Conservation (phyloP, 2,329 filamentous ascomycete species). For the Emmonsiellopsis sp. region DNA sequence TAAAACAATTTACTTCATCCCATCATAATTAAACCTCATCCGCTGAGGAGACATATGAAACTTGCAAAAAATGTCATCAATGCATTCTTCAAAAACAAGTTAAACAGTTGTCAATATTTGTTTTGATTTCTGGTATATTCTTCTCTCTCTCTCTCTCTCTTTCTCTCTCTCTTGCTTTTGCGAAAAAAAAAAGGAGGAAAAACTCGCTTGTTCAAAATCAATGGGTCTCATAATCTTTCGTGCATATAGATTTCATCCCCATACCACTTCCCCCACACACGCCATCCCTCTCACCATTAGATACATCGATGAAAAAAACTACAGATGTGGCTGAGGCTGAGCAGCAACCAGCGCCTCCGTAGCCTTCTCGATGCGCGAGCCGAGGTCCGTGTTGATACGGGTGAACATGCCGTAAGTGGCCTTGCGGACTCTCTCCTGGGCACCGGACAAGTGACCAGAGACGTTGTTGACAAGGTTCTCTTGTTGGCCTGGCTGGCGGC, state of each 20-base stretch:
- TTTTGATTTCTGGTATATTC: too few relatives aligned
- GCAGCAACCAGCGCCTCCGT: slow-evolving; percentile 34
- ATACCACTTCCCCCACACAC: not conserved
- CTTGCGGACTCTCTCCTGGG: slow-evolving; percentile 45
- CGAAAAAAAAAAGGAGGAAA: not conserved
- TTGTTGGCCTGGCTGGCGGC: slow-evolving; percentile 45
- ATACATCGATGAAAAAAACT: not conserved
- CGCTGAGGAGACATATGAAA: too few relatives aligned
- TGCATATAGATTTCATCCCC: too few relatives aligned
- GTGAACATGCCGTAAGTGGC: slow-evolving; percentile 54
- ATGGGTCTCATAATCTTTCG: not conserved
- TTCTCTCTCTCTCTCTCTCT: not conserved
- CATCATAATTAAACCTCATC: too few relatives aligned
- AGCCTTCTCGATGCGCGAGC: slow-evolving; percentile 41
- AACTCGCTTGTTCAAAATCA: not conserved
- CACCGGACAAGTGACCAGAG: slow-evolving; percentile 46
- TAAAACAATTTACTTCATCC: too few relatives aligned
- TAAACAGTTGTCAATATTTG: too few relatives aligned
- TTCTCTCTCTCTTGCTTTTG: too few relatives aligned
- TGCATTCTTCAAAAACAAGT: too few relatives aligned
- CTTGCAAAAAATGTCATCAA: too few relatives aligned
- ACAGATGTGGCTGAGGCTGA: slow-evolving; percentile 8
- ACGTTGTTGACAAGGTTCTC: slow-evolving; percentile 53
- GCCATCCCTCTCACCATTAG: not conserved
- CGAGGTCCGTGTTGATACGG: slow-evolving; percentile 46